A percentile compares a stretch with the other conserved stretches of the same genome.
phyloP scores from a whole-genome alignment of 1,284 basidiomycete genomes.

The Cystobasidium sp. region DNA sequence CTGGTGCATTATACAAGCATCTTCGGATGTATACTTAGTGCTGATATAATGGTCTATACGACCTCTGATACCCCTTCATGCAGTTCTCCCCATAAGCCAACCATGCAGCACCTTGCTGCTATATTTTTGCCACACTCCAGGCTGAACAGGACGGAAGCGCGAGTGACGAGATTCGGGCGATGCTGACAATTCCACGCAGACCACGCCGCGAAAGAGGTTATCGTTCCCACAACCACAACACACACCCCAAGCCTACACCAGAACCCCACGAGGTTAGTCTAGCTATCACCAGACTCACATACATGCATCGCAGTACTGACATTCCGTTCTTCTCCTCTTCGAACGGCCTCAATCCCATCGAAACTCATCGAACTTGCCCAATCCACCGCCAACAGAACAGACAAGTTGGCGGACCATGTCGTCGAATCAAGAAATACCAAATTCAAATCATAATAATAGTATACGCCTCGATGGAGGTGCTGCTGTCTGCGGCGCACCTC shows the following conservation, averaged over 20 bases:
- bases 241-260: background rate
- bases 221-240: background rate
- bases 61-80: background rate
- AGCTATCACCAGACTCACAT: no score
- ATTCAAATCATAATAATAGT: conserved; percentile 32
- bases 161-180: background rate
- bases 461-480: conserved; percentile 30
- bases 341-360: background rate
- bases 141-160: background rate
- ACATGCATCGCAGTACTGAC: no score
- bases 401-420: conserved; percentile 36
- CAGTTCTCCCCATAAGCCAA: background rate
- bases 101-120: conserved; percentile 3
- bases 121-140: conserved; percentile 20
- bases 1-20: background rate
- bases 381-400: conserved; percentile 13
- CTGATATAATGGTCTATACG: background rate
- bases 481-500: conserved; percentile 10
- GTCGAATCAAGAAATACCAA: conserved; percentile 25
- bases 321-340: background rate
- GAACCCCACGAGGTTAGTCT: conserved; percentile 11
- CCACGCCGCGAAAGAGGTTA: background rate
- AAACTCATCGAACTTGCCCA: conserved; percentile 10
- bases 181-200: background rate
- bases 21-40: background rate